Percentiles rank a stretch among this genome's conserved stretches.
Evolutionary conservation across 768 basidiomycete genomes (phyloP).

Genomic region (Suillus clintonianus): DNA sequence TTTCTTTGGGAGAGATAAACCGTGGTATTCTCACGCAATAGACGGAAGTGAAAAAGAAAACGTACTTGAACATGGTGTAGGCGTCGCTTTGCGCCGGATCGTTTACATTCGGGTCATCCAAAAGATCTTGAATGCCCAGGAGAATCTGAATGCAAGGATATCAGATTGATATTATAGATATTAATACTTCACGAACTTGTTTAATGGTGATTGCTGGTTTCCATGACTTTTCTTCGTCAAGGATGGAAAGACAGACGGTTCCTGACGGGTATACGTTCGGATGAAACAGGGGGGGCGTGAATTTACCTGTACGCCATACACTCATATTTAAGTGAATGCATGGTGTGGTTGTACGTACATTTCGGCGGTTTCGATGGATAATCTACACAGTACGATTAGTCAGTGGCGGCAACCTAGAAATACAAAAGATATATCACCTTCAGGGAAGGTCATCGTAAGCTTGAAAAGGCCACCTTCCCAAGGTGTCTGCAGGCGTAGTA

Average conservation of each 20-base stretch:
- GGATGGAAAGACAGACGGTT: slow-evolving; percentile 95
- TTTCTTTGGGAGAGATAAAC: slow-evolving; percentile 55
- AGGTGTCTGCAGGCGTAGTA: slow-evolving; percentile 62
- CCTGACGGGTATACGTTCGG: slow-evolving; percentile 99
- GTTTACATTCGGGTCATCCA: slow-evolving; percentile 94
- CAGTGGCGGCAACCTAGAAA: not conserved
- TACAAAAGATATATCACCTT: slow-evolving; percentile 55
- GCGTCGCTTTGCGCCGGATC: slow-evolving; percentile 99
- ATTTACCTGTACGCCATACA: slow-evolving; percentile 72
- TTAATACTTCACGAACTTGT: slow-evolving; percentile 58
- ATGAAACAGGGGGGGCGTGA: slow-evolving; percentile 92
- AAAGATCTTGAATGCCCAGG: slow-evolving; percentile 91
- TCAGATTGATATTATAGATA: not conserved
- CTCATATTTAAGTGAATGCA: slow-evolving; percentile 2
- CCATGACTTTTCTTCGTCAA: slow-evolving; percentile 99
- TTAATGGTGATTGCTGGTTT: slow-evolving; percentile 99
- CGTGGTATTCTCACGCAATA: not conserved
- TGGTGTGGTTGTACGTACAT: slow-evolving; percentile 51
- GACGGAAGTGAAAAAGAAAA: slow-evolving; percentile 12
- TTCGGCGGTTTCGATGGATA: slow-evolving; percentile 96
- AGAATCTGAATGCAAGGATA: slow-evolving; percentile 62
- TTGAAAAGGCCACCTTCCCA: slow-evolving; percentile 99
- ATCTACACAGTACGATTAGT: slow-evolving; percentile 47
- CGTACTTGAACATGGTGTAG: slow-evolving; percentile 98
- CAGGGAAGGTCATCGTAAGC: slow-evolving; percentile 92